Percentiles rank a stretch among this genome's conserved stretches.
Conservation (phyloP, 2,329 filamentous ascomycete species). For the Pseudogymnoascus sp. region DNA sequence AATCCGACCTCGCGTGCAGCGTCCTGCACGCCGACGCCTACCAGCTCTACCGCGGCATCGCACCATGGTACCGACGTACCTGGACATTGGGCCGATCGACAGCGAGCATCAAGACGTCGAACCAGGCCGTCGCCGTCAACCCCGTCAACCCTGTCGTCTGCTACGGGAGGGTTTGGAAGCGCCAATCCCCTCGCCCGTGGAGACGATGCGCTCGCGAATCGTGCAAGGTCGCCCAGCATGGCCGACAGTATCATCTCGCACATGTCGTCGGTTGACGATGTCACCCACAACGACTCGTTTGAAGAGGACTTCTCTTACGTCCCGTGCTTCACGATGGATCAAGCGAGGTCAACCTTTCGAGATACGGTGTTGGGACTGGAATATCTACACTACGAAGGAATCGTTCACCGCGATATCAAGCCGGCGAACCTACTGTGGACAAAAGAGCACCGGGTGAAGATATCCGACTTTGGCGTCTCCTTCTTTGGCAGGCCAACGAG, state of each 20-base stretch:
- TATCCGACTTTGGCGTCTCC: conserved; percentile 97
- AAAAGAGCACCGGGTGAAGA: conserved; percentile 80
- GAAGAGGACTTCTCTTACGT: conserved; percentile 90
- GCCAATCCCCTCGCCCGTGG: conserved; percentile 38
- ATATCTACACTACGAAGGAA: conserved; percentile 83
- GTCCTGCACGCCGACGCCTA: conserved; percentile 24
- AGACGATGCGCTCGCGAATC: conserved; percentile 48
- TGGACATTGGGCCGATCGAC: conserved; percentile 30
- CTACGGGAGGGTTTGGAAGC: conserved; percentile 65
- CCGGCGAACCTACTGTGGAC: conserved; percentile 89
- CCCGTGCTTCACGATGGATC: conserved; percentile 80
- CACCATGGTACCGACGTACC: conserved; percentile 25
- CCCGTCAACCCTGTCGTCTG: conserved; percentile 37
- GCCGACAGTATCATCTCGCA: conserved; percentile 69
- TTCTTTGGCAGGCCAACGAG: conserved; percentile 87
- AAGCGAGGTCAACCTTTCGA: conserved; percentile 77
- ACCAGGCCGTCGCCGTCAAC: conserved; percentile 46
- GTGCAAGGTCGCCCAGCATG: conserved; percentile 71
- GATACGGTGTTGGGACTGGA: conserved; percentile 91
- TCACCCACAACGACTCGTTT: conserved; percentile 56
- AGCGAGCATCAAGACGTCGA: conserved; percentile 47
- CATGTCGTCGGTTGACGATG: conserved; percentile 60
- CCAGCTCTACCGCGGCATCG: conserved; percentile 27
- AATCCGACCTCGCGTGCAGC: conserved; percentile 22
- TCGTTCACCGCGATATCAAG: conserved; percentile 80